These are phyloP conservation scores for Solidago caesia DNA, from an alignment of 129 eudicot genomes.

Conservation along the genomic window DNA sequence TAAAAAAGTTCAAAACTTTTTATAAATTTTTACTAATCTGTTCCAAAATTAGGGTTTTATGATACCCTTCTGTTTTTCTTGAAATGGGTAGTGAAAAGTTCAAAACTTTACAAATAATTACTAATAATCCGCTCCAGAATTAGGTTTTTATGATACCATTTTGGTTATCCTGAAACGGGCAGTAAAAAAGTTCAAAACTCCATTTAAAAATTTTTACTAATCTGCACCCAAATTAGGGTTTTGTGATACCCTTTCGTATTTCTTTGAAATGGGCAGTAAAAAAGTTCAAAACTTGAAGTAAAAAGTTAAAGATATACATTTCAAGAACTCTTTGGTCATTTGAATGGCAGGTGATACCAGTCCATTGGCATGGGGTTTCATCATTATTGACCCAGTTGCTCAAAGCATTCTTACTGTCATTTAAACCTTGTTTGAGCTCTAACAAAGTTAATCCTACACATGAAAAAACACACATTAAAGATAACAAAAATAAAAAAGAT, in stretches of 20 bases:
- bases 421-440: constrained; percentile 69
- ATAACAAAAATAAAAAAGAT: constrained; percentile 5
- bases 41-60: too few species aligned
- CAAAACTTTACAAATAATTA: background rate
- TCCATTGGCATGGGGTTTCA: constrained; percentile 82
- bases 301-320: constrained; percentile 47
- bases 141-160: constrained; percentile 7
- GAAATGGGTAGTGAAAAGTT: background rate
- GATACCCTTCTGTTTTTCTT: too few species aligned
- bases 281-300: constrained; percentile 2
- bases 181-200: background rate
- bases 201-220: background rate
- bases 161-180: background rate
- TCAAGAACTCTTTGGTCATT: constrained; percentile 63
- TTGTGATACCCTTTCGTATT: background rate
- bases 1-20: background rate
- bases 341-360: constrained; percentile 82
- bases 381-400: constrained; percentile 75
- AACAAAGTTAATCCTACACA: constrained; percentile 68
- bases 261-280: constrained; percentile 1
- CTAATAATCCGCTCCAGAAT: background rate
- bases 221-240: constrained; percentile 17
- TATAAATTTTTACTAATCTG: background rate
- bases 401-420: constrained; percentile 66
- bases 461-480: constrained; percentile 7